Base-by-base conservation (phyloP, 805 yeast genomes). In the Candida morakotiae region DNA sequence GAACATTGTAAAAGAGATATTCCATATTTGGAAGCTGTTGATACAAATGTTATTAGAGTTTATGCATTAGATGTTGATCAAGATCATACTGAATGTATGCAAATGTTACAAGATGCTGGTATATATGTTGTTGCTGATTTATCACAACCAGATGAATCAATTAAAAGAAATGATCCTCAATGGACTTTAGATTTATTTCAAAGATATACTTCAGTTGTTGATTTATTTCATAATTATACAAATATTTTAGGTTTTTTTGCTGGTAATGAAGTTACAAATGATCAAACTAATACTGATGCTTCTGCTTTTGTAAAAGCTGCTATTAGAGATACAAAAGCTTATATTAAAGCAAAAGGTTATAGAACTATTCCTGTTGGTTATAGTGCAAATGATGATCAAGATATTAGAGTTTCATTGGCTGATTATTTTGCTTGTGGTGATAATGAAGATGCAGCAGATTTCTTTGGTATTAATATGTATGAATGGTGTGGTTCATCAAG, bases 51-150 rank as follows among this genome's bases (percentile, higher is more conserved):
- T 40, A 67, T 84, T 47, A 74, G 91, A 67, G 88, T 84, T 24
- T 84, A 84, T 55, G 87, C 91, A 30, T 63, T 84, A 38, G 77
- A 84, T 65, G 65, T 72, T n/a, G 53, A 74, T 28, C 51, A 65
- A 44, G 85, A 83, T 58, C 93, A 84, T 62, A 58, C 74, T 36
- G 72, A 70, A 35, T 84, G 93, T 73, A 79, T 84, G 87, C 34
- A 63, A 22, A 60, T 76, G 48, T 67, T 84, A 49, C 67, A 70
- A 43, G 85, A 84, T 18, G 94, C 91, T 39, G 97, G 96, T 36
- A 89, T 93, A 51, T 93, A 93, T 56, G 87, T 91, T 21, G 65
- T 93, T 52, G 81, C 95, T 28, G 98, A 93, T 64, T 74, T 93
- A 49, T 79, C 95, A 18, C 76, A 81, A 58, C 91, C 91, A 47